These are phyloP conservation scores for Gautieria morchelliformis DNA, from an alignment of 768 basidiomycete genomes.

Conservation along the genomic window DNA sequence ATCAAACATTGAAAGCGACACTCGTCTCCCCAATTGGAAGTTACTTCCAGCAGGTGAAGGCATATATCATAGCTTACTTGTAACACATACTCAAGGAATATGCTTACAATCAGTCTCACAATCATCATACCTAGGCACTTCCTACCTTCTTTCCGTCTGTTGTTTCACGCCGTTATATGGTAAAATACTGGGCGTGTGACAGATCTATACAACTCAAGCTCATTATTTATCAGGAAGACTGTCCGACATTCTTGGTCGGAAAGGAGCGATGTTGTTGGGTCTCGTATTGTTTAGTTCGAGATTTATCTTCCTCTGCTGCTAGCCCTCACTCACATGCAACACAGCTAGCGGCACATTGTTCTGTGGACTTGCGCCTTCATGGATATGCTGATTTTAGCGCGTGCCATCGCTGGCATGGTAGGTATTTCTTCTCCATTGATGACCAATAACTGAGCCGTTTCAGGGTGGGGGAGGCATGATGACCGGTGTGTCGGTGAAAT, in stretches of 20 bases:
- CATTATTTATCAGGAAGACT: conserved; percentile 48
- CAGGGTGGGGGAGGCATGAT: conserved; percentile 45
- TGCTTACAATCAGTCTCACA: conserved; percentile 10
- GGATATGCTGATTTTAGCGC: conserved; percentile 68
- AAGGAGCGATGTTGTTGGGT: conserved; percentile 80
- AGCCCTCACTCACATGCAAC: background rate
- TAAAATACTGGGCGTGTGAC: conserved; percentile 15
- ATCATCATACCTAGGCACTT: conserved; percentile 80
- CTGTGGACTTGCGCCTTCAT: conserved; percentile 87
- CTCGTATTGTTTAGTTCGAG: conserved; percentile 69
- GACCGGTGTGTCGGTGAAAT: conserved; percentile 46
- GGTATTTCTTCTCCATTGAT: background rate
- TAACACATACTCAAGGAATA: background rate
- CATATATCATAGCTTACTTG: background rate
- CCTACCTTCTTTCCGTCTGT: conserved; percentile 80
- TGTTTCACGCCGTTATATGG: conserved; percentile 89
- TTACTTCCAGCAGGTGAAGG: conserved; percentile 57
- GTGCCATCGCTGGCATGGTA: conserved; percentile 85
- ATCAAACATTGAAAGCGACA: conserved; percentile 32
- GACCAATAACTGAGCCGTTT: background rate
- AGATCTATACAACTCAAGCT: background rate
- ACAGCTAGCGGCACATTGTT: conserved; percentile 59
- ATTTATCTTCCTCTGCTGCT: conserved; percentile 13
- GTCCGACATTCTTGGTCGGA: conserved; percentile 77
- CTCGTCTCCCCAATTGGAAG: conserved; percentile 79